Conservation (phyloP, 1,139 yeast species). For the Meyerozyma guilliermondii region DNA sequence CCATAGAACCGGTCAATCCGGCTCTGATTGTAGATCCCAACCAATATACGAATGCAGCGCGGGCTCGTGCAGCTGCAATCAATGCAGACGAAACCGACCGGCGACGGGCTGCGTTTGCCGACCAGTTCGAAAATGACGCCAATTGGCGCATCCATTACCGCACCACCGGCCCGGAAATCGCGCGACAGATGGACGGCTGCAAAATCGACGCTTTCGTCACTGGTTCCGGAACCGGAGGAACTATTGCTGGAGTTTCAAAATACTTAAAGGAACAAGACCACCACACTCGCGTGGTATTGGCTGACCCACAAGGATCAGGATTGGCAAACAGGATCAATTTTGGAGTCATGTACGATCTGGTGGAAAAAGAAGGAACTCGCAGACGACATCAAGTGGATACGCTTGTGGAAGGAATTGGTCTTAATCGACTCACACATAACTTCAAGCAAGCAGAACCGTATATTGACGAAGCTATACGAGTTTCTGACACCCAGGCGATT, state of each 20-base stretch:
- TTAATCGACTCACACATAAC: slow-evolving; percentile 80
- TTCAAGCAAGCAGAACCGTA: slow-evolving; percentile 63
- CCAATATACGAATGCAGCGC: slow-evolving; percentile 89
- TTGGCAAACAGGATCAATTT: slow-evolving; percentile 75
- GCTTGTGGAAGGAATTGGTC: slow-evolving; percentile 87
- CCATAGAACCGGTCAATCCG: slow-evolving; percentile 84
- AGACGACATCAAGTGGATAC: slow-evolving; percentile 97
- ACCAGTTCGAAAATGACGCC: slow-evolving; percentile 89
- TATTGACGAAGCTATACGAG: slow-evolving; percentile 77
- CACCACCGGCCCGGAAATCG: slow-evolving; percentile 90
- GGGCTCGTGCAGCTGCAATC: slow-evolving; percentile 54
- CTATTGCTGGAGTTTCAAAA: slow-evolving; percentile 82
- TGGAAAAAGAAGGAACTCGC: slow-evolving; percentile 88
- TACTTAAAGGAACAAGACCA: slow-evolving; percentile 54
- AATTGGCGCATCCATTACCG: slow-evolving; percentile 83
- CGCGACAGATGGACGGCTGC: slow-evolving; percentile 54
- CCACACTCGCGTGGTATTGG: slow-evolving; percentile 49
- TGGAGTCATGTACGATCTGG: slow-evolving; percentile 90
- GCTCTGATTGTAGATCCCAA: slow-evolving; percentile 92
- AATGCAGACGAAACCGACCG: slow-evolving; percentile 35
- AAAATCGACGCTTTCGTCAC: slow-evolving; percentile 71
- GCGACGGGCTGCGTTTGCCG: slow-evolving; percentile 74
- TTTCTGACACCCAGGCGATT: slow-evolving; percentile 73
- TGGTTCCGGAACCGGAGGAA: slow-evolving; percentile 74
- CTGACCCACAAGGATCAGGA: slow-evolving; percentile 97